These are phyloP conservation scores for Luffa acutangula DNA, from an alignment of 306 rosid genomes.

Conservation along the genomic window DNA sequence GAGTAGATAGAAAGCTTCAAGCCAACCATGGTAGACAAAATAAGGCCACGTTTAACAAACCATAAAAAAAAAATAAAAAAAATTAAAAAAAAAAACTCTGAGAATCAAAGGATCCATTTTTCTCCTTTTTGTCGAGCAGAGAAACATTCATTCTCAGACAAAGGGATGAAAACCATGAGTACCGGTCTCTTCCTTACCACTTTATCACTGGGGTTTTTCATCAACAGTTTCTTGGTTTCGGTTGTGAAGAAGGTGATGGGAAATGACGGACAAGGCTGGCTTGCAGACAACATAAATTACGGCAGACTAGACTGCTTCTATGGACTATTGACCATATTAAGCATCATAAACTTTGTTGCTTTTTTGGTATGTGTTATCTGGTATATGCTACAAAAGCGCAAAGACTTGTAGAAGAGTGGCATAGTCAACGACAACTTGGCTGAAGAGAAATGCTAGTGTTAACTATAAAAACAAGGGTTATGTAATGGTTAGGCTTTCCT, in stretches of 20 bases:
- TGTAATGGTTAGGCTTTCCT: neutral
- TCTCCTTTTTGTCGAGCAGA: too few species aligned
- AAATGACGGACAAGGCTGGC: constrained; percentile 57
- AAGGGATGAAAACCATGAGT: constrained; percentile 97
- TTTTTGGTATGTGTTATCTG: constrained; percentile 46
- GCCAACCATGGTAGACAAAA: too few species aligned
- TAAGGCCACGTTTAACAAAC: too few species aligned
- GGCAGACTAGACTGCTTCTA: constrained; percentile 88
- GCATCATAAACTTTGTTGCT: constrained; percentile 50
- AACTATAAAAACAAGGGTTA: neutral
- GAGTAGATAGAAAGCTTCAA: too few species aligned
- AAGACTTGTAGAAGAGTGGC: constrained; percentile 28
- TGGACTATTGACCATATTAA: constrained; percentile 47
- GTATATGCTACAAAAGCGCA: constrained; percentile 42
- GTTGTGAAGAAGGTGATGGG: constrained; percentile 49
- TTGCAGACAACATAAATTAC: constrained; percentile 56
- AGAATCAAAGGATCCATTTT: too few species aligned
- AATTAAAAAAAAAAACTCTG: too few species aligned
- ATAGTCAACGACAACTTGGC: constrained; percentile 13
- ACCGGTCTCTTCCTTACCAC: constrained; percentile 86
- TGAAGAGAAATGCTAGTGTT: constrained; percentile 34
- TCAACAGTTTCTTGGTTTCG: constrained; percentile 74
- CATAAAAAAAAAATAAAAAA: too few species aligned
- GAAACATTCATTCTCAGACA: too few species aligned
- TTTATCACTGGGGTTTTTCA: constrained; percentile 71